A percentile compares a stretch with the other conserved stretches of the same genome.
Conservation (phyloP, 768 basidiomycete species). For the Leccinum longicurvipes region DNA sequence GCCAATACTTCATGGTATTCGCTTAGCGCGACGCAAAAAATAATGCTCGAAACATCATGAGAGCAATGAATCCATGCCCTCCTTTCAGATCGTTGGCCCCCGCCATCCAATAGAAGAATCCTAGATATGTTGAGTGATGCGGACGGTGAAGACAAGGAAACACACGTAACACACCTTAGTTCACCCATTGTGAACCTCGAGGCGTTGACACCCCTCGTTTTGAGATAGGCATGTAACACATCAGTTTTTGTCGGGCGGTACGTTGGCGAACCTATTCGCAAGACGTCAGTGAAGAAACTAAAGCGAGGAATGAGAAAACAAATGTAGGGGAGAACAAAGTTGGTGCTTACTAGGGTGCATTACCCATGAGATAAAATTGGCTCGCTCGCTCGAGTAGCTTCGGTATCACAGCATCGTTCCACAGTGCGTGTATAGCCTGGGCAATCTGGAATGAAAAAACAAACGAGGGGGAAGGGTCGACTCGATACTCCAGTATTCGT, state of each 20-base stretch:
- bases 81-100: not conserved
- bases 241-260: not conserved
- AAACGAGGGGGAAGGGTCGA: too few relatives aligned
- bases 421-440: too few relatives aligned
- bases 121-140: not conserved
- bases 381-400: too few relatives aligned
- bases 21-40: not conserved
- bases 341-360: too few relatives aligned
- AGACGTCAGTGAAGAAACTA: not conserved
- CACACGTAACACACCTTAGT: not conserved
- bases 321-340: not conserved
- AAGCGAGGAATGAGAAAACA: not conserved
- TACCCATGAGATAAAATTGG: too few relatives aligned
- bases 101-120: not conserved
- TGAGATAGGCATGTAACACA: not conserved
- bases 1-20: not conserved
- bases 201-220: not conserved
- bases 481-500: too few relatives aligned
- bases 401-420: too few relatives aligned
- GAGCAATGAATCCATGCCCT: not conserved
- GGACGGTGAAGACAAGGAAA: not conserved
- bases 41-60: not conserved
- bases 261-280: not conserved
- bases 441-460: too few relatives aligned
- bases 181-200: not conserved